Evolutionary conservation across 2,329 filamentous ascomycete species (phyloP).

Genomic region (Juglanconis oblonga): DNA sequence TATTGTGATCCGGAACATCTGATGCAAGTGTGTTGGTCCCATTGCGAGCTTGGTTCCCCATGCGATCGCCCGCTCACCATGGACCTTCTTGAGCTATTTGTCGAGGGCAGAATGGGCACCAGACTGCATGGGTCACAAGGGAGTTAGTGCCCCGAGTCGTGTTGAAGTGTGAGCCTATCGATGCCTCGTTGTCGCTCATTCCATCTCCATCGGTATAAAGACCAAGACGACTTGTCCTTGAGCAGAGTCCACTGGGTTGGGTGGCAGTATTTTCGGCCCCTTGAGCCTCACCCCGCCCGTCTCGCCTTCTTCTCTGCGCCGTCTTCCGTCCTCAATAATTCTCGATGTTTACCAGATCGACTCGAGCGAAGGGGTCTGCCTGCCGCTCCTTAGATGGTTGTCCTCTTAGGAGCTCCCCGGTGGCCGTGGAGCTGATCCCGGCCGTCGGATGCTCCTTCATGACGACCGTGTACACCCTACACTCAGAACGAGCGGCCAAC

Average conservation of each 20-base stretch:
- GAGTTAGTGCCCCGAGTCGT: background rate
- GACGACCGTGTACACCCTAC: constrained; percentile 2
- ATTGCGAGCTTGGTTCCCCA: background rate
- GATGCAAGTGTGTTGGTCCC: background rate
- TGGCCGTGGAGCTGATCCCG: constrained; percentile 2
- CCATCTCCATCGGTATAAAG: background rate
- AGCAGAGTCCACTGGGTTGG: background rate
- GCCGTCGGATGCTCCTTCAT: constrained; percentile 3
- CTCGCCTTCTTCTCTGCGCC: background rate
- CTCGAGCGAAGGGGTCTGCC: background rate
- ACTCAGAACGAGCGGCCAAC: background rate
- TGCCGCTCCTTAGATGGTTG: background rate
- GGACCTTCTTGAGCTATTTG: background rate
- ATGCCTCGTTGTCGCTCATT: background rate
- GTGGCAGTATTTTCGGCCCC: too few relatives aligned
- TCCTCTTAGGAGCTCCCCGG: background rate
- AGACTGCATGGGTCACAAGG: background rate
- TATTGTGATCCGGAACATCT: background rate
- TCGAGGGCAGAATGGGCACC: background rate
- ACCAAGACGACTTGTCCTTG: background rate
- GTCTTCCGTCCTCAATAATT: background rate
- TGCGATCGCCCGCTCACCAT: background rate
- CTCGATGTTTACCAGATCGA: background rate
- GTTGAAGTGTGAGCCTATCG: background rate
- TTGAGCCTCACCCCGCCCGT: background rate